phyloP scores from a whole-genome alignment of 2,329 filamentous ascomycete species.

The Paecilomyces dactylethromorphus region DNA sequence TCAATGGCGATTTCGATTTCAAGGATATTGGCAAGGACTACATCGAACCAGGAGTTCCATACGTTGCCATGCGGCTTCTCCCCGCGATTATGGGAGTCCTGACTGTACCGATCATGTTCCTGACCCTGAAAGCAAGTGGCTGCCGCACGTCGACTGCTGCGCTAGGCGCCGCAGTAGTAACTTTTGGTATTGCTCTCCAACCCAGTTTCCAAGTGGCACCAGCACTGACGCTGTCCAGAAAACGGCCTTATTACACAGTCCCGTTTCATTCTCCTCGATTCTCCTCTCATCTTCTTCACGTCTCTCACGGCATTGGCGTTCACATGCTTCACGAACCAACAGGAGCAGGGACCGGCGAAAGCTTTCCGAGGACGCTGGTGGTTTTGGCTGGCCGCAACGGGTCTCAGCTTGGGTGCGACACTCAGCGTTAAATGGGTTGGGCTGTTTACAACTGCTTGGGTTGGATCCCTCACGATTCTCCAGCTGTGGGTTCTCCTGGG shows the following conservation, averaged over 20 bases:
- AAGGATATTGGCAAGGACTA: slow-evolving; percentile 99
- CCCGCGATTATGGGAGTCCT: slow-evolving; percentile 84
- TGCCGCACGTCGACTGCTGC: slow-evolving; percentile 80
- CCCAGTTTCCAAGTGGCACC: background rate
- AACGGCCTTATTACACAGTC: slow-evolving; percentile 94
- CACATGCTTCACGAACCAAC: slow-evolving; percentile 91
- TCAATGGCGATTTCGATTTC: slow-evolving; percentile 94
- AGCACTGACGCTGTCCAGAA: slow-evolving; percentile 50
- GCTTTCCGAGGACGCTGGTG: slow-evolving; percentile 91
- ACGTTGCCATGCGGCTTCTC: slow-evolving; percentile 93
- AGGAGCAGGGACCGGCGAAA: slow-evolving; percentile 82
- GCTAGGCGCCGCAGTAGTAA: slow-evolving; percentile 77
- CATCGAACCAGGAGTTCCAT: slow-evolving; percentile 85
- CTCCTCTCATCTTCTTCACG: slow-evolving; percentile 86
- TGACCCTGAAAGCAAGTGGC: slow-evolving; percentile 84
- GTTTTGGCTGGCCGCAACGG: slow-evolving; percentile 91
- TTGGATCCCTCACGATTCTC: slow-evolving; percentile 79
- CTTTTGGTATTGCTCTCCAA: slow-evolving; percentile 62
- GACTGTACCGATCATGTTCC: slow-evolving; percentile 85
- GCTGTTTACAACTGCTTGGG: slow-evolving; percentile 97
- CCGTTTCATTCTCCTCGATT: slow-evolving; percentile 90
- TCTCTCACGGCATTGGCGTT: slow-evolving; percentile 86
- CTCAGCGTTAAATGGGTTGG: slow-evolving; percentile 98
- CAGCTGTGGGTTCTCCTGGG: slow-evolving; percentile 95
- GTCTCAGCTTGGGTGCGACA: slow-evolving; percentile 81